Conservation (phyloP, 2,329 filamentous ascomycete genomes). For the Fonsecaea monophora region DNA sequence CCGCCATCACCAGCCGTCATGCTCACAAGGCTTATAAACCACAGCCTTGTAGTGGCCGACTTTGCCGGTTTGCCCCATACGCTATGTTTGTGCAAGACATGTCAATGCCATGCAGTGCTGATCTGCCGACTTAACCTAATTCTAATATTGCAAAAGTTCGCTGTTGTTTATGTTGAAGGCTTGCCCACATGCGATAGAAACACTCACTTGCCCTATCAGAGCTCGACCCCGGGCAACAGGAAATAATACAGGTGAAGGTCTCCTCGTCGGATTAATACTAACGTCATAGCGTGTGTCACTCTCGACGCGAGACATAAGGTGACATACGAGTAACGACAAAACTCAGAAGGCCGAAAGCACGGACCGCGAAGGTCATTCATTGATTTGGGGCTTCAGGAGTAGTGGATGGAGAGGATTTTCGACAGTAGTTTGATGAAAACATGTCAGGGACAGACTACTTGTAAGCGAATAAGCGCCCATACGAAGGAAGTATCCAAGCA, state of each 20-base stretch:
- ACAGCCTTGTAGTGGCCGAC: not conserved
- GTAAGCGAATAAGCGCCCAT: conserved; percentile 2
- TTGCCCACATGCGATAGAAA: not conserved
- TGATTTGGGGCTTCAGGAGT: not conserved
- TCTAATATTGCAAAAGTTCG: not conserved
- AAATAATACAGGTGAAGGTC: not conserved
- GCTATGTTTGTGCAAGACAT: not conserved
- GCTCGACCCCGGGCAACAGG: not conserved
- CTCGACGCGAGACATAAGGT: not conserved
- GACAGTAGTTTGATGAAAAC: not conserved
- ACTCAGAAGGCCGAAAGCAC: not conserved
- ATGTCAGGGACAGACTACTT: not conserved
- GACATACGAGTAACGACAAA: not conserved
- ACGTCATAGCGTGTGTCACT: not conserved
- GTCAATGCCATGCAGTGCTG: not conserved
- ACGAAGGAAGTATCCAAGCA: not conserved
- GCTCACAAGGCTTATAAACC: conserved; percentile 1
- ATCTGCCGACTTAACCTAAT: not conserved
- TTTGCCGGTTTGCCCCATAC: not conserved
- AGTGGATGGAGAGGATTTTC: not conserved
- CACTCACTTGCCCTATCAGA: not conserved
- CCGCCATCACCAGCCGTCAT: not conserved
- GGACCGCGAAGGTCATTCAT: not conserved
- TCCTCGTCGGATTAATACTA: not conserved
- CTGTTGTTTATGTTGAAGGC: not conserved